Base-by-base conservation (phyloP, 116 monocot genomes). In the Zostera marina region DNA sequence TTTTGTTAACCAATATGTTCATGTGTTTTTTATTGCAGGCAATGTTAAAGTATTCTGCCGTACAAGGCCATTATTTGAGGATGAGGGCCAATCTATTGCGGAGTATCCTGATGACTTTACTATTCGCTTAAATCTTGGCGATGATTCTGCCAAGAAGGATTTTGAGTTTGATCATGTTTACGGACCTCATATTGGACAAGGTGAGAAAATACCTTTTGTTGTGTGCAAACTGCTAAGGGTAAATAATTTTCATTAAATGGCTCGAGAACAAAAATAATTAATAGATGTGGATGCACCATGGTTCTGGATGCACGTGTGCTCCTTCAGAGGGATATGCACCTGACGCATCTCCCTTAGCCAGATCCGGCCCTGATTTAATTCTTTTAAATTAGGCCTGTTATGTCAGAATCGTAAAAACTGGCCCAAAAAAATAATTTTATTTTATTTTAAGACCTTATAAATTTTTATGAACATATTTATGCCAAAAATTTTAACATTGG, bases 111-210 rank as follows among this genome's bases (percentile, higher is more conserved):
- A 96, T 80, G 89, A 89, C 8, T 79, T 67, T 58, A 78, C 85
- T 14, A 76, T 96, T 61, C 78, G 96, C 38, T 60, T 96, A 63
- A 81, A 85, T 58, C 76, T 80, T 17, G 68, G 82, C 58, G 85
- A 96, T 80, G 82, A 85, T 63, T 76, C 85, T 66, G 68, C 85
- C 25, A 96, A 85, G 49, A 92, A 84, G 63, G 85, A 96, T 70
- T 96, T 83, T 64, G 89, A 85, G 62, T 96, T 89, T 71, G 90
- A 96, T 74, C 75, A 80, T 58, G 96, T 96, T 44, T 96, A 89
- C 80, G 96, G 96, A 22, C 85, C 96, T 45, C 96, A 96, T 80
- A 66, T 96, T 67, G 85, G 96, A 55, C 89, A 96, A 76, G 96
- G 96, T 76, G 61, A 71, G 70, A 17, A 21, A 26, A 21, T 9